Base-by-base conservation (phyloP, 768 basidiomycete genomes). In the Suillus paluster region DNA sequence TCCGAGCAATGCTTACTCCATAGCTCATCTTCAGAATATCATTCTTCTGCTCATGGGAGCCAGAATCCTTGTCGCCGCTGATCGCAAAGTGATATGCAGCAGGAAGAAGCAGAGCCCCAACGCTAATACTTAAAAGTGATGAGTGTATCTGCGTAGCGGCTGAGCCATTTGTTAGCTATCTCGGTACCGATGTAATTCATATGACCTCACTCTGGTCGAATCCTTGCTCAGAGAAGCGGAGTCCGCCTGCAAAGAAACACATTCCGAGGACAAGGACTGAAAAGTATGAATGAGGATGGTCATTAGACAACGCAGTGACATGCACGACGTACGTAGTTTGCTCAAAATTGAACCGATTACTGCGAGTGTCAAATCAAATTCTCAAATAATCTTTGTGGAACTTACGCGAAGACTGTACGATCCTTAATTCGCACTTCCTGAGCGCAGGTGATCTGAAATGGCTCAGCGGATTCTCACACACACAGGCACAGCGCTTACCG, bases 241-340 rank as follows among this genome's bases (percentile, higher is more conserved):
- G 76, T 21, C 92, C 92, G 60, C 92, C 92, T 23, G 90, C 91
- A 66, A 94, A 94, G 77, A 94, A 94, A 69, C 92, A 94, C 93
- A 95, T 93, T 54, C 93, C 93, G 34, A 94, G 81, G 19, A 95
- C 87, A 55, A 95, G 81, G 38, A 94, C 89, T 91, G 55, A 17
- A 12, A 50, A 6, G 30, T 30, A 23, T 17, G 17, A 56, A 54
- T 75, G 36, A 68, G 61, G 14, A 14, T 11, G 7, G 38, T 39
- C 17, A 55, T 55, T 39, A 39, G 38, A 55, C 57, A 21, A 15
- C 5, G 36, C 15, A 9, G 39, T 19, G 12, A 61, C 23, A 62
- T 65, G 41, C 21, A 27, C 19, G 39, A 78, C 84, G 21, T 59
- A 86, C 86, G 75, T 45, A 92, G 82, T 77, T 92, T 94, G 69